phyloP scores from a whole-genome alignment of 2,329 filamentous ascomycete species.

The Tympanopsis confertula region DNA sequence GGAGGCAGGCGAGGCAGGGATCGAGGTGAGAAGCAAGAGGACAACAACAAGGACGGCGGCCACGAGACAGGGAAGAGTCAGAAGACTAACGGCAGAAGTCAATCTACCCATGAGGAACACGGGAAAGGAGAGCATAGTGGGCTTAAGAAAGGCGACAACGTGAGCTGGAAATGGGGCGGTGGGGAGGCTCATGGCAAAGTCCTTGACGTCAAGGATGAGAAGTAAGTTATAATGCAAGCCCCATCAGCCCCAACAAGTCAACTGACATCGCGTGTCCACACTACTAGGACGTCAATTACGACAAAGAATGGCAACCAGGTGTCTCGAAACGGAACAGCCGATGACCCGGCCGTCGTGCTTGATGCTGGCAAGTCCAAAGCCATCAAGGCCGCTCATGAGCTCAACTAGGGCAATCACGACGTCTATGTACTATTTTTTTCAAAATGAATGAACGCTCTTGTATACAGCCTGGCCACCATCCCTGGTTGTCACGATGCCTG shows the following conservation, averaged over 20 bases:
- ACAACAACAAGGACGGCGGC: slow-evolving; percentile 5
- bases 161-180: slow-evolving; percentile 33
- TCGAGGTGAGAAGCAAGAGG: slow-evolving; percentile 1
- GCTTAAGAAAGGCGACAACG: slow-evolving; percentile 21
- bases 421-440: too few species aligned
- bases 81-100: neutral
- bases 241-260: neutral
- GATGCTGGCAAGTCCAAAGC: slow-evolving; percentile 29
- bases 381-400: slow-evolving; percentile 25
- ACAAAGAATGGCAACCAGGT: slow-evolving; percentile 29
- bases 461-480: too few species aligned
- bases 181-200: slow-evolving; percentile 30
- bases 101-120: slow-evolving; percentile 1
- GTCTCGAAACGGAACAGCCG: slow-evolving; percentile 21
- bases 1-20: too few species aligned
- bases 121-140: slow-evolving; percentile 5
- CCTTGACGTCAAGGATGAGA: slow-evolving; percentile 27
- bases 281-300: slow-evolving; percentile 18
- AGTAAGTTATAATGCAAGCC: slow-evolving; percentile 14
- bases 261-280: slow-evolving; percentile 1
- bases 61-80: slow-evolving; percentile 5
- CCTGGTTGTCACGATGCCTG: too few species aligned
- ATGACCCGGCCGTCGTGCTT: slow-evolving; percentile 29
- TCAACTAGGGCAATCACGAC: slow-evolving; percentile 16
- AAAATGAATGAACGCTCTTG: too few species aligned